Conservation (phyloP, 257 asterid species). For the Nicotiana attenuata region DNA sequence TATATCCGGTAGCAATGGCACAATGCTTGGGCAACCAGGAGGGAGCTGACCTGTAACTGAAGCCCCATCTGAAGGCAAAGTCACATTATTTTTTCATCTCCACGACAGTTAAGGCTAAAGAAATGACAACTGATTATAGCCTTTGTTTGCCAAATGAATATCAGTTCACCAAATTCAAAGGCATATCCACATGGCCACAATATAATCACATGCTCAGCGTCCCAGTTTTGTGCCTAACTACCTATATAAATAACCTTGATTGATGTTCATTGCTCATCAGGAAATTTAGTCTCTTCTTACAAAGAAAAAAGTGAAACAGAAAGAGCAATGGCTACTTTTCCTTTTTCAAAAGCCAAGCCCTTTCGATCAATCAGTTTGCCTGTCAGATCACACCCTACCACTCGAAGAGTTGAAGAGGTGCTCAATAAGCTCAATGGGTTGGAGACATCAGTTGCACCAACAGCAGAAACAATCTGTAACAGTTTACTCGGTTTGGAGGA, state of each 20-base stretch:
- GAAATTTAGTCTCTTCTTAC: background rate
- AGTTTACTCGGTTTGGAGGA: conserved; percentile 19
- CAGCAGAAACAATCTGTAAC: conserved; percentile 6
- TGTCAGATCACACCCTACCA: conserved; percentile 15
- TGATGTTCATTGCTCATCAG: background rate
- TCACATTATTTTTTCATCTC: background rate
- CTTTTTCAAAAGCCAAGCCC: conserved; percentile 17
- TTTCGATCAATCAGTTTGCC: conserved; percentile 14
- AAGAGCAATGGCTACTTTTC: background rate
- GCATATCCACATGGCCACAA: background rate
- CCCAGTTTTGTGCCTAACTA: background rate
- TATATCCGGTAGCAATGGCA: conserved; percentile 2
- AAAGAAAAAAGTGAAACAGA: background rate
- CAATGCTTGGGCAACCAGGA: background rate
- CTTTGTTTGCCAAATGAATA: background rate
- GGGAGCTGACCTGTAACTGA: background rate
- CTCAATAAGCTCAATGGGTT: background rate
- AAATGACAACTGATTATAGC: background rate
- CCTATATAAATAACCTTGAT: background rate
- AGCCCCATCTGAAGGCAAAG: background rate
- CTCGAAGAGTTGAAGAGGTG: conserved; percentile 6
- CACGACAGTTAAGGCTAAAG: background rate
- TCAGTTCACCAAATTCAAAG: background rate
- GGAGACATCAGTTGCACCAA: background rate
- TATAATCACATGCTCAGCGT: conserved; percentile 1